Evolutionary conservation across 1,284 basidiomycete species (phyloP), one percentile per base, ranked within the genome.

Genomic region (Ustilago nuda): DNA sequence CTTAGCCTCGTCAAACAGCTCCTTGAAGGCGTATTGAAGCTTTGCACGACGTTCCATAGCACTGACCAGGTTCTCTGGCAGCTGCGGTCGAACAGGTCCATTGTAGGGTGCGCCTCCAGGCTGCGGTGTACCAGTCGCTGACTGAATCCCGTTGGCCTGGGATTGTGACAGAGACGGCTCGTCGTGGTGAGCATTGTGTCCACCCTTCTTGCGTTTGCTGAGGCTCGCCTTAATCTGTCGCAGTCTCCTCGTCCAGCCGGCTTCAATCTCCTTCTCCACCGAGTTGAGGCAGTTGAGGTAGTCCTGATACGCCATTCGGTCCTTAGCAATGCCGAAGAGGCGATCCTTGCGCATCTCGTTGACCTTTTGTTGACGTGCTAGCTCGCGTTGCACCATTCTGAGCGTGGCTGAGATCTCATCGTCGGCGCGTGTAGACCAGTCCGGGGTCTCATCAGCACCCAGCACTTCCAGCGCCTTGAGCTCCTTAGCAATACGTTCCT

Each of bases 331-430:
- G 19, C 89, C 88, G 23, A 89, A 89, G 2, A 98, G 89, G 0
- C 92, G 91, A 30, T 87, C 87, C 83, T 92, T 93, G 30, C 95
- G 92, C 12, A 90, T 89, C 80, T 94, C 93, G 88, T 98, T 98
- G 67, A 91, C 89, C 8, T 91, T 89, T 2, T 92, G 89, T 61
- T 97, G 93, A 7, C 88, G 88, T 6, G 92, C 90, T 4, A 98
- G 89, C 76, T 93, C 90, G n/a, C 89, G 88, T 85, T 98, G 95
- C 35, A 93, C 93, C 67, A 93, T 91, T 1, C 96, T 92, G 2
- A 98, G 89, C 1, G 94, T 92, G 2, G 92, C 91, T 2, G 94
- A 92, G 66, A 98, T 93, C 56, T 95, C 94, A 86, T 98, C 95
- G 82, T 98, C 95, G 13, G 65, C 68, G 1, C 80, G 76, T n/a